Conservation (phyloP, 768 basidiomycete genomes). For the Hysterangium stoloniferum region DNA sequence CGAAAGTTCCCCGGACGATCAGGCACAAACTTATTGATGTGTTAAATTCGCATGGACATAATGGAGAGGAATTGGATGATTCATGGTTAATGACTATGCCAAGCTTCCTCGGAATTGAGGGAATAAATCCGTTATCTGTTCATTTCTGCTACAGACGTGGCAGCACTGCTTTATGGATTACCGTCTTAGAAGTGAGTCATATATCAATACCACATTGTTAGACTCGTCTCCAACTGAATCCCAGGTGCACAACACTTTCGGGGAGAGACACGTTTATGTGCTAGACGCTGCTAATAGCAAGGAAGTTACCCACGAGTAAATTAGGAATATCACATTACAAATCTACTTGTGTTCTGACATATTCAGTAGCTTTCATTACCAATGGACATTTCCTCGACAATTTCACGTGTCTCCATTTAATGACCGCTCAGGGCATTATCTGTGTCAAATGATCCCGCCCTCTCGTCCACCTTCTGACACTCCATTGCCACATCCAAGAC, state of each 20-base stretch:
- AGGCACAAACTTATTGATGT: slow-evolving; percentile 33
- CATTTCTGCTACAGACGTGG: slow-evolving; percentile 50
- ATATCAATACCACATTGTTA: not conserved
- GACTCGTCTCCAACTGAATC: not conserved
- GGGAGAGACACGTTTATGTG: slow-evolving; percentile 56
- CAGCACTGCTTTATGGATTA: slow-evolving; percentile 27
- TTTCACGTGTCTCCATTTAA: slow-evolving; percentile 79
- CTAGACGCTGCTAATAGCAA: slow-evolving; percentile 43
- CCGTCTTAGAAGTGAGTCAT: slow-evolving; percentile 49
- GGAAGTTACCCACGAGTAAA: slow-evolving; percentile 1
- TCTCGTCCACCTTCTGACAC: slow-evolving; percentile 31
- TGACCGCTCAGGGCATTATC: slow-evolving; percentile 59
- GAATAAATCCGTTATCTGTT: slow-evolving; percentile 63
- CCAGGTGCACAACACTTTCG: slow-evolving; percentile 69
- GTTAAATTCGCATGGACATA: slow-evolving; percentile 26
- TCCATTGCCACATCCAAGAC: slow-evolving; percentile 16
- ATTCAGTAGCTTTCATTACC: slow-evolving; percentile 41
- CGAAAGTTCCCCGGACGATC: slow-evolving; percentile 22
- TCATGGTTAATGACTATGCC: slow-evolving; percentile 76
- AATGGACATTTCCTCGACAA: slow-evolving; percentile 58
- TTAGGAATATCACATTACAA: not conserved
- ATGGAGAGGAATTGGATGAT: slow-evolving; percentile 29
- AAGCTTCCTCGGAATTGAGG: slow-evolving; percentile 54
- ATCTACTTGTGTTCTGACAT: not conserved
- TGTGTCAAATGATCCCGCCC: slow-evolving; percentile 45